Base-by-base conservation (phyloP, 2,329 filamentous ascomycete genomes). In the Neoarthrinium moseri region DNA sequence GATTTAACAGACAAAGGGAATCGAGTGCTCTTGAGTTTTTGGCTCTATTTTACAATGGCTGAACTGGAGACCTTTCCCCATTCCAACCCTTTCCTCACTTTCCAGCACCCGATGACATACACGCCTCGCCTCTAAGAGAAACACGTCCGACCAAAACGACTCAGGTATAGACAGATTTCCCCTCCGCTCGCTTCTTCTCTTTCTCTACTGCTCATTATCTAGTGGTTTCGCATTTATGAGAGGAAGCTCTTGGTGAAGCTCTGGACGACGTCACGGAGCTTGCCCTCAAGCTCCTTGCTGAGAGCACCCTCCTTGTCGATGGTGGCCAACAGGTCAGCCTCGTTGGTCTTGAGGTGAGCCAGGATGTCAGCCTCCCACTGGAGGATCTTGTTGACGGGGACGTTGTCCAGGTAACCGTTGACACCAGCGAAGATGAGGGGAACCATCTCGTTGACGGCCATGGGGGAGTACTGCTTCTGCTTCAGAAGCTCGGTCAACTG, bases 371-470 rank as follows among this genome's bases (percentile, higher is more conserved):
- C 61, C 83, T 99, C 94, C 91, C 92, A 99, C 71, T 83, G 72
- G 56, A 94, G 84, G 62, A 99, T 87, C 87, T 92, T 95, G 83
- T 56, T 70, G 67, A 97, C 94, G 55, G 94, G 94, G 58, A 99
- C 81, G 62, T 56, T 68, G 79, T 99, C 94, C 60, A 99, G 86
- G 77, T 82, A 78, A 80, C 94, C 94, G 78, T 97, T 97, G 78
- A 99, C 90, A 95, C 94, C 94, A 59, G 94, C 92, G 77, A 83
- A 99, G 83, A 99, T 97, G 61, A 99, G 86, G 61, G 94, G 94
- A 80, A 99, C 94, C 92, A 97, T 97, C 81, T 99, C 92, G 81
- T 95, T 94, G 70, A 97, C 92, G 61, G 90, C 89, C 91, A 96
- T 96, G 64, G 94, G 94, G 37, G 83, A 86, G 84, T 97, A 99